Evolutionary conservation across 2,329 filamentous ascomycete species (phyloP).

Genomic region (Fusarium sacchari): DNA sequence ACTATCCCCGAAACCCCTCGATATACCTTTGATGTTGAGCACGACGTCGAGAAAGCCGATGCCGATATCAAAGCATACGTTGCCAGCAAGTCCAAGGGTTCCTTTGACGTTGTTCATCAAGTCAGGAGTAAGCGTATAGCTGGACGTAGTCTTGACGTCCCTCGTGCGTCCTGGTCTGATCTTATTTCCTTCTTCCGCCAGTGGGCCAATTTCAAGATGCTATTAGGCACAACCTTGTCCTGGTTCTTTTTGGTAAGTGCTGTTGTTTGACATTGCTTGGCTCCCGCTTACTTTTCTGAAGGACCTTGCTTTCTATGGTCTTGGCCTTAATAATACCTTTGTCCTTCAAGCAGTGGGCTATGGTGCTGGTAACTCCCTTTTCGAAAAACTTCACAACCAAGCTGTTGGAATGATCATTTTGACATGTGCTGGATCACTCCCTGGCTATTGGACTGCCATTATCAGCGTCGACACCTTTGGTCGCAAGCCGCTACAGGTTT

Average conservation of each 20-base stretch:
- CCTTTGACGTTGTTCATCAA: conserved; percentile 59
- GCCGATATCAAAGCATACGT: conserved; percentile 74
- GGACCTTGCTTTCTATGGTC: conserved; percentile 75
- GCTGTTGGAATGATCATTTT: conserved; percentile 82
- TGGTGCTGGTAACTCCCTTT: conserved; percentile 69
- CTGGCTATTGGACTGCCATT: conserved; percentile 83
- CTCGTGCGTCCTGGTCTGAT: conserved; percentile 76
- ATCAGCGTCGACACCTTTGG: conserved; percentile 78
- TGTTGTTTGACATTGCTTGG: neutral
- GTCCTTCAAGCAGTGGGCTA: conserved; percentile 80
- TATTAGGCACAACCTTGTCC: conserved; percentile 79
- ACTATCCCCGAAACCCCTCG: conserved; percentile 87
- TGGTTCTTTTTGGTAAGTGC: conserved; percentile 77
- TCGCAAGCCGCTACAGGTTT: conserved; percentile 78
- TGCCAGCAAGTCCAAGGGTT: conserved; percentile 58
- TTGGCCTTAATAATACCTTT: conserved; percentile 79
- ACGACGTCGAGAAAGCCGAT: conserved; percentile 78
- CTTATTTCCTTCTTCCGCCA: conserved; percentile 73
- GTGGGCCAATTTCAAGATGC: conserved; percentile 75
- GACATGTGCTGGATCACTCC: conserved; percentile 79
- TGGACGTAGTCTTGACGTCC: conserved; percentile 66
- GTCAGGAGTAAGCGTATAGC: conserved; percentile 64
- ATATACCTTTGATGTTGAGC: conserved; percentile 83
- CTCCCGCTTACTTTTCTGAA: conserved; percentile 41
- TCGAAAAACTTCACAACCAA: conserved; percentile 75